Percentiles rank a stretch among this genome's conserved stretches.
Evolutionary conservation across 225 moss, liverwort and hornwort species (phyloP).

Genomic region (Pleurozium schreberi): DNA sequence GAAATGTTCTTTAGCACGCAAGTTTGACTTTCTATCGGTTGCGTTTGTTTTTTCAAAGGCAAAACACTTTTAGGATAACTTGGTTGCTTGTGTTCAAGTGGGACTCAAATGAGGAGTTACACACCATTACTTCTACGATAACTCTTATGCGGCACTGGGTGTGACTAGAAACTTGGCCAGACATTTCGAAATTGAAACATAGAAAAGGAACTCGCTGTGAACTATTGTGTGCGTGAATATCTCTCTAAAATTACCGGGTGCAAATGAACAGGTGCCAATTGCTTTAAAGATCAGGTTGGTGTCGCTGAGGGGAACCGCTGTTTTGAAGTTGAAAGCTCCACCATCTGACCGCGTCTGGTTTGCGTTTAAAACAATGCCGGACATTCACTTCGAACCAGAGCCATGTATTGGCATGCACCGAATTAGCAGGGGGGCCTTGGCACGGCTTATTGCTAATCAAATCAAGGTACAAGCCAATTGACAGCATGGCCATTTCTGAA

Average conservation of each 20-base stretch:
- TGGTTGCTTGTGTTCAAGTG: neutral
- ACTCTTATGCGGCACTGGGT: neutral
- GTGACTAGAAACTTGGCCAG: neutral
- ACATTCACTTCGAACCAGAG: constrained; percentile 64
- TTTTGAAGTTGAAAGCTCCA: constrained; percentile 73
- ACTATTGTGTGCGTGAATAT: neutral
- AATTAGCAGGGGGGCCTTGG: constrained; percentile 72
- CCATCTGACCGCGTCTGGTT: constrained; percentile 97
- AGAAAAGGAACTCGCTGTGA: neutral
- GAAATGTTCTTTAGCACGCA: too few relatives aligned
- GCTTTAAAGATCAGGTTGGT: constrained; percentile 63
- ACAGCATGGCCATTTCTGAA: neutral
- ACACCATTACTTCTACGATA: neutral
- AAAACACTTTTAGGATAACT: neutral
- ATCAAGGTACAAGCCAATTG: constrained; percentile 51
- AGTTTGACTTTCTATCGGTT: neutral
- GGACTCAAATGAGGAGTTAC: neutral
- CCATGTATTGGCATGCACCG: constrained; percentile 89
- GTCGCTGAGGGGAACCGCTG: constrained; percentile 64
- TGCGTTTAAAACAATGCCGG: constrained; percentile 75
- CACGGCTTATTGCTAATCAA: constrained; percentile 68
- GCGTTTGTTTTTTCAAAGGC: neutral
- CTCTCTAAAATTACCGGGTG: neutral
- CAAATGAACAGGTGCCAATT: constrained; percentile 65
- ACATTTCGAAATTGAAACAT: neutral